Evolutionary conservation across 257 asterid genomes (phyloP).

Genomic region (Salvia rosmarinus): DNA sequence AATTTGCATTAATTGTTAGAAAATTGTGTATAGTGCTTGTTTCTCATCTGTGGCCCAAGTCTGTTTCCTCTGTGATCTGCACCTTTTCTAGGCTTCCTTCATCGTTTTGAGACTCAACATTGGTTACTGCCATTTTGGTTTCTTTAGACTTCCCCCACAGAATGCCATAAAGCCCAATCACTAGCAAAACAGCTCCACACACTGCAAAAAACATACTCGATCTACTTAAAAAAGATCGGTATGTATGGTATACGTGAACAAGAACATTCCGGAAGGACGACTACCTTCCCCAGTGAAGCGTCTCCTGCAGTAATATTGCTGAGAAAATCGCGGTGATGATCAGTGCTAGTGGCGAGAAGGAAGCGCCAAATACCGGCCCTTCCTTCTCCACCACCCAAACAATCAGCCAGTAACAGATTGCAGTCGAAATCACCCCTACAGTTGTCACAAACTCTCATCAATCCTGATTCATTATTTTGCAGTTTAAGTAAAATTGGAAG

Average conservation of each 20-base stretch:
- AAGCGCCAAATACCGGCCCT: constrained; percentile 24
- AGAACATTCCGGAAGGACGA: no score
- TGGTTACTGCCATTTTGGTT: constrained; percentile 1
- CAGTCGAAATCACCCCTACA: constrained; percentile 24
- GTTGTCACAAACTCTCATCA: no score
- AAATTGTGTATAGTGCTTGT: no score
- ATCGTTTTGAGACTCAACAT: no score
- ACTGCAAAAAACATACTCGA: constrained; percentile 22
- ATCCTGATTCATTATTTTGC: constrained; percentile 1
- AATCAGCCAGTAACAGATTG: constrained; percentile 25
- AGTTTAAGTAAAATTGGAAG: neutral
- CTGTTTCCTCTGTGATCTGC: constrained; percentile 12
- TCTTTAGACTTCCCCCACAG: constrained; percentile 51
- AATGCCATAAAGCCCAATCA: constrained; percentile 47
- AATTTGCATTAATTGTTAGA: no score
- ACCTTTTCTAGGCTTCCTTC: no score
- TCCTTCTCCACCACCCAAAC: constrained; percentile 33
- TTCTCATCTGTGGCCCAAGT: constrained; percentile 13
- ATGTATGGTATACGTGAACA: neutral
- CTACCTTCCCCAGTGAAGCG: constrained; percentile 38
- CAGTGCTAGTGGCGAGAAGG: constrained; percentile 19
- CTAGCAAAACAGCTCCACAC: constrained; percentile 44
- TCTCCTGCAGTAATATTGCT: constrained; percentile 27
- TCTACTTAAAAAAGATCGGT: neutral
- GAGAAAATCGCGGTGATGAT: constrained; percentile 30